Conservation (phyloP, 2,329 filamentous ascomycete genomes). For the Nemania sp. region DNA sequence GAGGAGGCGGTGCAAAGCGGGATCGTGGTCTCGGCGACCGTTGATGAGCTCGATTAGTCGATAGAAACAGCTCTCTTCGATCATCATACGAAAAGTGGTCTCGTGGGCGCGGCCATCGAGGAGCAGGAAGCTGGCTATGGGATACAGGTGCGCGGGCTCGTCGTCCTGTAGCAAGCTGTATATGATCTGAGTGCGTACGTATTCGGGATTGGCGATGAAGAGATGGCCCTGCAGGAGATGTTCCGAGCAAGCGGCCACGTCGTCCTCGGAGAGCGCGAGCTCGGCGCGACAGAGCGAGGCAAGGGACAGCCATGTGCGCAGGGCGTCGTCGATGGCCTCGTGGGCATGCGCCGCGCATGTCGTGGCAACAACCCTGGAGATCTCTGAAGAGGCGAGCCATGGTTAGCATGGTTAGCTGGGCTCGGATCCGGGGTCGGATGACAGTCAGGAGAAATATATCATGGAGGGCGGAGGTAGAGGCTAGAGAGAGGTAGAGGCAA, state of each 20-base stretch:
- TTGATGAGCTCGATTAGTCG: constrained; percentile 82
- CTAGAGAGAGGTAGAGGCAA: too few relatives aligned
- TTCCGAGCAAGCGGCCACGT: constrained; percentile 78
- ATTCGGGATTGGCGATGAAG: constrained; percentile 75
- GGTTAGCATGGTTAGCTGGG: neutral
- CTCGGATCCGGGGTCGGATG: neutral
- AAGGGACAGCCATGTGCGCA: constrained; percentile 82
- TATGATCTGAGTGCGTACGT: constrained; percentile 90
- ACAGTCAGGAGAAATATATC: neutral
- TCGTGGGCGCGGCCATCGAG: constrained; percentile 84
- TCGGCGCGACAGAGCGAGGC: constrained; percentile 76
- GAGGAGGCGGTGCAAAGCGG: constrained; percentile 75
- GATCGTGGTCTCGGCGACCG: constrained; percentile 64
- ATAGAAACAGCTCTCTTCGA: constrained; percentile 80
- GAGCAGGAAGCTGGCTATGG: constrained; percentile 81
- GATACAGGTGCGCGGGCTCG: constrained; percentile 75
- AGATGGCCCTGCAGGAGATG: constrained; percentile 75
- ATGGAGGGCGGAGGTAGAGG: too few relatives aligned
- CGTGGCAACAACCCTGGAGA: constrained; percentile 50
- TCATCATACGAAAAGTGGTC: constrained; percentile 81
- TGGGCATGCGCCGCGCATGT: constrained; percentile 51
- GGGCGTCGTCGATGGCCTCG: constrained; percentile 75
- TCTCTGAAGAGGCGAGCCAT: constrained; percentile 43
- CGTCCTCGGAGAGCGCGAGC: constrained; percentile 75
- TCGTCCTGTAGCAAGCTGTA: constrained; percentile 92